Base-by-base conservation (phyloP, 1,284 basidiomycete genomes). In the Trametes polyzona region DNA sequence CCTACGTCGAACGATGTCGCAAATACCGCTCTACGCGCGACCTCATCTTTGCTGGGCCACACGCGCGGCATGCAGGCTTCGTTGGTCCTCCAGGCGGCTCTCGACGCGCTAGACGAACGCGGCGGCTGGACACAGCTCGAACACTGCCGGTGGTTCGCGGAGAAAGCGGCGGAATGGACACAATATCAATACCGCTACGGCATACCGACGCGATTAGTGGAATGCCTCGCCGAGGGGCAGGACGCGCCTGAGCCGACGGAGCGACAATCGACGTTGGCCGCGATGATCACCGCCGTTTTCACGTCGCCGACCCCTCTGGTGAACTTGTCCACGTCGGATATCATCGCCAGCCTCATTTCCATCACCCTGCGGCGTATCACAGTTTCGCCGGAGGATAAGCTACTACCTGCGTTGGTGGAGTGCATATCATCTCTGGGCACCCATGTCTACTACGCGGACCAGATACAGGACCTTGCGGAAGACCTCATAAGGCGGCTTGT, bases 371-470 rank as follows among this genome's bases (percentile, higher is more conserved):
- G 92, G 46, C 82, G 92, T 52, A 80, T 89, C 26, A 78, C 85
- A 2, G 74, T 87, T 41, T 80, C 87, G 60, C 73, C 82, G 0
- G 74, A 83, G n/a, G 94, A 97, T 65, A 65, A 78, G 3, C 76
- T 95, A 9, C 75, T 97, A 8, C 81, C 87, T 0, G 75, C 83
- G 2, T 74, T 96, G 36, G 89, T 96, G 8, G 81, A 87, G 55
- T 92, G 92, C 67, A 90, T 97, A 53, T 80, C 92, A 5, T 91
- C 93, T 0, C 79, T 98, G 17, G 91, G 92, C 29, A 87, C 89
- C 7, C 94, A 97, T 70, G 87, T 96, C 53, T 96, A 97, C 77
- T 98, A 98, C 71, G 91, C 93, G 43, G 96, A 98, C 70, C 96
- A 99, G 75, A 93, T 96, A 60, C 93, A 94, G 69, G 96, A 98